phyloP scores from a whole-genome alignment of 2,329 filamentous ascomycete genomes.

The Xylariaceae sp. region DNA sequence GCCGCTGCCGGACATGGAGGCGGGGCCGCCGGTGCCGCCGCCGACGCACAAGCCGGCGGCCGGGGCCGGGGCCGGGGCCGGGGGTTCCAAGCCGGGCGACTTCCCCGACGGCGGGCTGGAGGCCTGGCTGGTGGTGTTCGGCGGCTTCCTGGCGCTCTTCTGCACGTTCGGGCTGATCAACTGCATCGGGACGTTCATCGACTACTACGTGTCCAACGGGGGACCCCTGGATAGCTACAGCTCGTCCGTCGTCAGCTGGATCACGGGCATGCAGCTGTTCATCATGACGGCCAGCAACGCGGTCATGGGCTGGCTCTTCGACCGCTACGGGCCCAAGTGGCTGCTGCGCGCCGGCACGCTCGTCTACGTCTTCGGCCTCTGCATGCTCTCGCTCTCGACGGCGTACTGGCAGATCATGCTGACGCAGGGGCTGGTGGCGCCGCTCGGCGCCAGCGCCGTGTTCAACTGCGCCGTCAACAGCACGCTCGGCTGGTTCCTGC shows the following conservation, averaged over 20 bases:
- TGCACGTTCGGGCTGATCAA: constrained; percentile 30
- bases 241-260: constrained; percentile 48
- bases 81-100: constrained; percentile 36
- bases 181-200: constrained; percentile 47
- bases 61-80: constrained; percentile 12
- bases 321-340: constrained; percentile 1
- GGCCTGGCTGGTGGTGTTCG: constrained; percentile 51
- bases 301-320: constrained; percentile 8
- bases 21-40: too few relatives aligned
- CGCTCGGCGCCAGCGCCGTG: constrained; percentile 22
- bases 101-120: constrained; percentile 52
- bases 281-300: constrained; percentile 36
- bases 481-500: constrained; percentile 39
- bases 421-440: constrained; percentile 24
- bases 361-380: constrained; percentile 32
- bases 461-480: constrained; percentile 29
- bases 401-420: constrained; percentile 32
- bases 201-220: constrained; percentile 42
- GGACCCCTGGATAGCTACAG: constrained; percentile 39
- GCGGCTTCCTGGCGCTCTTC: constrained; percentile 26
- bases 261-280: constrained; percentile 44
- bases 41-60: too few relatives aligned
- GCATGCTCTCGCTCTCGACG: constrained; percentile 47
- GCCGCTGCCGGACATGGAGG: constrained; percentile 28
- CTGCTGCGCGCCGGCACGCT: constrained; percentile 2